Percentiles rank a stretch among this genome's conserved stretches.
phyloP scores from a whole-genome alignment of 2,329 filamentous ascomycete species.

The Knoxdaviesia proteae region DNA sequence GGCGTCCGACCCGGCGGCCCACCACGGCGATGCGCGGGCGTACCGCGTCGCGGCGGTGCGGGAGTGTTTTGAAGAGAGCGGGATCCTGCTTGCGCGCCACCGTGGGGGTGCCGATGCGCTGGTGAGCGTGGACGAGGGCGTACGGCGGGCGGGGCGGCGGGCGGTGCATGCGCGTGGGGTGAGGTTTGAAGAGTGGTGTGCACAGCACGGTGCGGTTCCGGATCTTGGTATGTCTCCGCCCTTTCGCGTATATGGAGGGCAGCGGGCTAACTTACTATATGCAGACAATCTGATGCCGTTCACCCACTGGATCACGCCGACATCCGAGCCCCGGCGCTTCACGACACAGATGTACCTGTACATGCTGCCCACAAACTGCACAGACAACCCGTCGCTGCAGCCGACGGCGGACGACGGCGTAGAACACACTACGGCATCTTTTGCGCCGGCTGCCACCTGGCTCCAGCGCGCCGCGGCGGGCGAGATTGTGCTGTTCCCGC shows the following conservation, averaged over 20 bases:
- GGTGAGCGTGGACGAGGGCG: constrained; percentile 35
- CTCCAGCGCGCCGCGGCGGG: constrained; percentile 38
- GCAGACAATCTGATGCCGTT: constrained; percentile 54
- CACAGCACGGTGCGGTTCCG: constrained; percentile 30
- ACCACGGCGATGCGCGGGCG: constrained; percentile 49
- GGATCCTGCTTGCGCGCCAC: constrained; percentile 50
- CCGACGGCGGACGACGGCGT: constrained; percentile 51
- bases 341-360: constrained; percentile 96
- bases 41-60: constrained; percentile 73
- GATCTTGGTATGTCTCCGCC: constrained; percentile 36
- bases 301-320: constrained; percentile 79
- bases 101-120: constrained; percentile 22
- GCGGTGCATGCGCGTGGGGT: constrained; percentile 45
- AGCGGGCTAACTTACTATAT: background rate
- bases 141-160: constrained; percentile 44
- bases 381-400: constrained; percentile 24
- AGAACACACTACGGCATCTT: constrained; percentile 53
- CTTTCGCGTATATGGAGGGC: background rate
- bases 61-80: constrained; percentile 90
- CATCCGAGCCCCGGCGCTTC: constrained; percentile 53
- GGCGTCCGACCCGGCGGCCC: constrained; percentile 20
- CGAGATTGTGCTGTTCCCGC: constrained; percentile 71
- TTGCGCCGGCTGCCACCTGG: constrained; percentile 52
- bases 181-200: constrained; percentile 46
- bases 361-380: constrained; percentile 40